Evolutionary conservation across 2,329 filamentous ascomycete genomes (phyloP).

Genomic region (Botrytis pseudocinerea): DNA sequence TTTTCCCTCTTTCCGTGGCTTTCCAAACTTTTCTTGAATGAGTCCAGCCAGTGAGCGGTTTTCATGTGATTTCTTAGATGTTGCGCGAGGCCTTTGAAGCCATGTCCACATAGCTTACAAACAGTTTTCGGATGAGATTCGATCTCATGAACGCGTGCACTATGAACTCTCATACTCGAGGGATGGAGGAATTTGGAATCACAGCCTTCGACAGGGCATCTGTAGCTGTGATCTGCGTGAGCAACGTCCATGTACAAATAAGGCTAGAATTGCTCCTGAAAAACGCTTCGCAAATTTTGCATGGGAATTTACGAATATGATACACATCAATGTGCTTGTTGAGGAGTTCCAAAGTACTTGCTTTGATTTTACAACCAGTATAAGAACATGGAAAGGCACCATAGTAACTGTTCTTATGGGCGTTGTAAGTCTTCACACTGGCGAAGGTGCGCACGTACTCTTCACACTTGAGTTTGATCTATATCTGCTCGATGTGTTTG

Average conservation of each 20-base stretch:
- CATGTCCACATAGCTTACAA: background rate
- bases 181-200: accelerated
- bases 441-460: background rate
- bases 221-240: background rate
- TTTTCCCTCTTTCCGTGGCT: background rate
- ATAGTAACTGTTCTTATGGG: background rate
- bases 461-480: background rate
- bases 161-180: accelerated
- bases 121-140: too few relatives aligned
- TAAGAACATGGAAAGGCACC: background rate
- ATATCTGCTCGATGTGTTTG: background rate
- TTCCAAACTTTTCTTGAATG: slow-evolving; percentile 1
- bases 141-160: accelerated
- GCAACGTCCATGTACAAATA: background rate
- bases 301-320: background rate
- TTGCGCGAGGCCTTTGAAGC: accelerated
- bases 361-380: background rate
- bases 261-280: accelerated
- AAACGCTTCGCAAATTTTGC: background rate
- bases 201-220: background rate
- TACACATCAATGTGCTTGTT: background rate
- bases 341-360: background rate
- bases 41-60: background rate
- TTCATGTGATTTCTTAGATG: background rate
- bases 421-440: accelerated